Evolutionary conservation across 1,139 yeast genomes (phyloP).

Genomic region (Tardiomyces depauwii): DNA sequence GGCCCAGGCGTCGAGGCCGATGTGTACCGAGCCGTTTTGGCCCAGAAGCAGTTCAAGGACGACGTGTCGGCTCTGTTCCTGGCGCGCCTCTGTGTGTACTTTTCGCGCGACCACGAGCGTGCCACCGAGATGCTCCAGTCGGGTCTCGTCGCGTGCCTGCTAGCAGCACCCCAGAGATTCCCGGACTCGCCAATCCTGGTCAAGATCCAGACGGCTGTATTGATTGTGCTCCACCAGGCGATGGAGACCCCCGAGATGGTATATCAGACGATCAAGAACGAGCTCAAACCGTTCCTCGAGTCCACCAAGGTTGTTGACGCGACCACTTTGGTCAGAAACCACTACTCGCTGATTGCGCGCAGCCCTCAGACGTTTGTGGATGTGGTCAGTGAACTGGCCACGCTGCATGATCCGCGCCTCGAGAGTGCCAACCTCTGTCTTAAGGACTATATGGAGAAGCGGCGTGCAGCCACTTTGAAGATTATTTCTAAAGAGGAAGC

Average conservation of each 20-base stretch:
- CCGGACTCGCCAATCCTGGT: constrained; percentile 18
- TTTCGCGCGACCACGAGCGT: constrained; percentile 34
- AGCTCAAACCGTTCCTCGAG: constrained; percentile 26
- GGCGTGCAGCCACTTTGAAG: not conserved
- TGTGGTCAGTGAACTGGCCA: constrained; percentile 35
- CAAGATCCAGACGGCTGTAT: constrained; percentile 21
- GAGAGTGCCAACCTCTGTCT: not conserved
- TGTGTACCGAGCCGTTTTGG: constrained; percentile 36
- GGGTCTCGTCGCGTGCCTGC: constrained; percentile 26
- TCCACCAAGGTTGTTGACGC: constrained; percentile 17
- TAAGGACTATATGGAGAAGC: not conserved
- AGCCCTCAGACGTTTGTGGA: constrained; percentile 46
- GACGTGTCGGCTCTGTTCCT: constrained; percentile 40
- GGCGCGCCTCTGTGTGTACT: constrained; percentile 41
- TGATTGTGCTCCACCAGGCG: constrained; percentile 50
- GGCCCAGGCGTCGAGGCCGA: constrained; percentile 18
- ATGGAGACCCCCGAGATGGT: constrained; percentile 52
- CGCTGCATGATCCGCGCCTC: constrained; percentile 7
- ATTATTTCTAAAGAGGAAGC: not conserved
- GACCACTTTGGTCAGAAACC: constrained; percentile 38
- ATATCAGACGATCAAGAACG: constrained; percentile 33
- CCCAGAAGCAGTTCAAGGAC: constrained; percentile 30
- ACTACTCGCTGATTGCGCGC: constrained; percentile 46
- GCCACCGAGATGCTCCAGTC: constrained; percentile 36
- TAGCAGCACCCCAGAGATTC: constrained; percentile 19